Conservation (phyloP, 331 rosid species). For the Saraca asoca region DNA sequence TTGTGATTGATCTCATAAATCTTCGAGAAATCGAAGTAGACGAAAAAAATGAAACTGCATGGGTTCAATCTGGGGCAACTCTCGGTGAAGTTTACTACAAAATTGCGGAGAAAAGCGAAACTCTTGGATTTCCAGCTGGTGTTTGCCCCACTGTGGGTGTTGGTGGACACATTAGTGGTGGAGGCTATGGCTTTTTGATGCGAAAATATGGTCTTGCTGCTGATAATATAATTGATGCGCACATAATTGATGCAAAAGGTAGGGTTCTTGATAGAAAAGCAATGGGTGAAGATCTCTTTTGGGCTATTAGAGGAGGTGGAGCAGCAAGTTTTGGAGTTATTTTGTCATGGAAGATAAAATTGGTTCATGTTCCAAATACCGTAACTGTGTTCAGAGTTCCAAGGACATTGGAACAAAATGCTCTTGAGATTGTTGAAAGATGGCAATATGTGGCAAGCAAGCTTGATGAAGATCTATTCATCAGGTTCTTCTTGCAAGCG, state of each 20-base stretch:
- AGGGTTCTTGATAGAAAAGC: slow-evolving; percentile 45
- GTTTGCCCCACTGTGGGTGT: slow-evolving; percentile 44
- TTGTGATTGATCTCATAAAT: slow-evolving; percentile 46
- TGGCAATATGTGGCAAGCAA: slow-evolving; percentile 52
- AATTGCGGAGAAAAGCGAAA: slow-evolving; percentile 40
- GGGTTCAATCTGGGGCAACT: slow-evolving; percentile 57
- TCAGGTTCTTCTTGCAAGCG: slow-evolving; percentile 23
- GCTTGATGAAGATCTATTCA: slow-evolving; percentile 36
- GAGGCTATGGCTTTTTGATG: slow-evolving; percentile 57
- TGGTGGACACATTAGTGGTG: slow-evolving; percentile 55
- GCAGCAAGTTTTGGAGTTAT: slow-evolving; percentile 52
- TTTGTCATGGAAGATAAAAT: slow-evolving; percentile 41
- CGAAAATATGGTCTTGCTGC: slow-evolving; percentile 54
- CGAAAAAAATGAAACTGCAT: slow-evolving; percentile 32
- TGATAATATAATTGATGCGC: slow-evolving; percentile 51
- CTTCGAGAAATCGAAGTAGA: slow-evolving; percentile 35
- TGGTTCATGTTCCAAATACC: slow-evolving; percentile 41
- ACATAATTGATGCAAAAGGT: slow-evolving; percentile 42
- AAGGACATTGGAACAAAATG: slow-evolving; percentile 41
- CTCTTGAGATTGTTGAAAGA: slow-evolving; percentile 36
- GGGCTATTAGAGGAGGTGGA: slow-evolving; percentile 54
- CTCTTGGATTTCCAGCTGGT: slow-evolving; percentile 46
- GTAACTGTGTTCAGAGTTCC: slow-evolving; percentile 44
- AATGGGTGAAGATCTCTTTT: slow-evolving; percentile 50
- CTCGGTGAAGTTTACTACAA: slow-evolving; percentile 49